Percentiles rank a stretch among this genome's conserved stretches.
These are phyloP conservation scores for Rubroboletus pulcherrimus DNA, from an alignment of 768 basidiomycete genomes.

Conservation along the genomic window DNA sequence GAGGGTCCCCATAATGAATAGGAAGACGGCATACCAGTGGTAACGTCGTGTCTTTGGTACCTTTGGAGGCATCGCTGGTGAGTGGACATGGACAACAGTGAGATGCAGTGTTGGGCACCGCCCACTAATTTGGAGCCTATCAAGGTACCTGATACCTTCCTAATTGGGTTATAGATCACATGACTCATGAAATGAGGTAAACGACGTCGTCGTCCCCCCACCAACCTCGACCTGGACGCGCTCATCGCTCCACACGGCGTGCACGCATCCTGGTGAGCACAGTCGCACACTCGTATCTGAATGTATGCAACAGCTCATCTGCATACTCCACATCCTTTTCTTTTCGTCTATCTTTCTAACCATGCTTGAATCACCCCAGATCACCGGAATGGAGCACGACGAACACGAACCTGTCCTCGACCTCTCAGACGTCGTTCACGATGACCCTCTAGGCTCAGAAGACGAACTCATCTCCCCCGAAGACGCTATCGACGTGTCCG, in stretches of 20 bases:
- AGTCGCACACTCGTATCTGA: too few species aligned
- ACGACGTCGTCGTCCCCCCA: constrained; percentile 3
- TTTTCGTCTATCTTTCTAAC: neutral
- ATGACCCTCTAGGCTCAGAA: constrained; percentile 67
- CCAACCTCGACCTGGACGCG: constrained; percentile 18
- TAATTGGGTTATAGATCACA: constrained; percentile 13
- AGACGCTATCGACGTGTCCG: constrained; percentile 30
- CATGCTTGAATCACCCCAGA: constrained; percentile 7
- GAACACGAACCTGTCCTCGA: constrained; percentile 61
- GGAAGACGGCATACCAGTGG: constrained; percentile 76
- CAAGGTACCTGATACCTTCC: neutral
- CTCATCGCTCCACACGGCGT: constrained; percentile 21
- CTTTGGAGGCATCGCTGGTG: constrained; percentile 39
- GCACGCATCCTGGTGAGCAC: constrained; percentile 18
- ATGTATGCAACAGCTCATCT: neutral
- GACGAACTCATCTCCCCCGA: constrained; percentile 33
- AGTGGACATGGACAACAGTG: constrained; percentile 1
- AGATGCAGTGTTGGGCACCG: neutral
- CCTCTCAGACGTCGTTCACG: constrained; percentile 83
- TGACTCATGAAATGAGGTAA: constrained; percentile 29
- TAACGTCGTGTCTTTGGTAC: constrained; percentile 57
- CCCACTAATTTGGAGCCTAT: too few species aligned
- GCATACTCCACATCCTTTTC: neutral
- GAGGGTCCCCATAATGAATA: constrained; percentile 87
- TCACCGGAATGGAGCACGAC: constrained; percentile 44